Base-by-base conservation (phyloP, 2,329 filamentous ascomycete genomes). In the Trichophyton benhamiae region DNA sequence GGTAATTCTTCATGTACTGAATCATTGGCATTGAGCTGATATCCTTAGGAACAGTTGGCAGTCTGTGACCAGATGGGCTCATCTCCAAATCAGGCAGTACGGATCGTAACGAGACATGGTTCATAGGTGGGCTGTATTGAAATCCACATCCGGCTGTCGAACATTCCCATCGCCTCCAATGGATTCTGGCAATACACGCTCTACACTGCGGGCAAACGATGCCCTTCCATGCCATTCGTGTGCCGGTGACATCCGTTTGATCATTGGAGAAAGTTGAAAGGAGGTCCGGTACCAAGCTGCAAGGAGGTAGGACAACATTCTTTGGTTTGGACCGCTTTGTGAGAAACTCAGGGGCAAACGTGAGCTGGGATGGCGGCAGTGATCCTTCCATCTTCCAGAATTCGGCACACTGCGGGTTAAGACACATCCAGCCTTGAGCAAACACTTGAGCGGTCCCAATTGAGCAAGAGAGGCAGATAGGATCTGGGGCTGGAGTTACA, bases 161-260 rank as follows among this genome's bases (percentile, higher is more conserved):
- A 63, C 87, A 91, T 27, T 74, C 71, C 86, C 85, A 89, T 0
- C 79, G 77, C 3, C 72, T 73, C 85, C 86, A 91, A 25, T 78
- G 71, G 13, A 80, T 75, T 0, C 87, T 79, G 1, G 83, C 78
- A 48, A 79, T 83, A 66, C 87, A 88, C 46, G 82, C 79, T 0
- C 77, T 74, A 65, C 88, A 91, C 1, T 73, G 63, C 0, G 83
- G 83, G 66, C 88, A 91, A 1, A 87, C 82, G 55, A 89, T 81
- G 0, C 87, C 87, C 58, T 77, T 76, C 67, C 83, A 86, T 61
- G 80, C 83, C 7, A 76, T 70, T 2, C 75, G 72, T 9, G 82
- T 78, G 0, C 80, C 79, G 2, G 81, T 79, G 3, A 74, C 67
- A 0, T 74, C 70, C 13, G 74, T 72, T 0, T 71, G 65, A 1